These are phyloP conservation scores for Delphinella strobiligena DNA, from an alignment of 2,329 filamentous ascomycete species.

Conservation along the genomic window DNA sequence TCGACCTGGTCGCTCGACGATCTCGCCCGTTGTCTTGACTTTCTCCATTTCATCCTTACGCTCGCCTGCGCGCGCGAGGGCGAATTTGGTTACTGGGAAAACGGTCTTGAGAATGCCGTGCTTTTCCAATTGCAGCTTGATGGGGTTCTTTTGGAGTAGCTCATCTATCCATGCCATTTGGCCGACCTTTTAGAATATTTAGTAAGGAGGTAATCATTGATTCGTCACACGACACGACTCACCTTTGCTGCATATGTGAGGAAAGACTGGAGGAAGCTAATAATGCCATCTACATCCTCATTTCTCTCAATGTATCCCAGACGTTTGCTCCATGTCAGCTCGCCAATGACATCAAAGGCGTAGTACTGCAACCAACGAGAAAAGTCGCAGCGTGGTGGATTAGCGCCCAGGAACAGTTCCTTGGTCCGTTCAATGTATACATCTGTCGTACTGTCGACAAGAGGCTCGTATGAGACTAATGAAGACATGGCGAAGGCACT, in stretches of 20 bases:
- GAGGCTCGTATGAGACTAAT: constrained; percentile 66
- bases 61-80: constrained; percentile 53
- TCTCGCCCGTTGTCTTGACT: constrained; percentile 29
- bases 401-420: constrained; percentile 24
- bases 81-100: constrained; percentile 63
- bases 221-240: constrained; percentile 16
- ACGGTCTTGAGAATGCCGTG: constrained; percentile 56
- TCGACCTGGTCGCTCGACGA: constrained; percentile 23
- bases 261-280: constrained; percentile 50
- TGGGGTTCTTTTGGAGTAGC: constrained; percentile 61
- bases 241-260: constrained; percentile 63
- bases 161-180: constrained; percentile 63
- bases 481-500: constrained; percentile 67
- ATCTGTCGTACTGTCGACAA: constrained; percentile 63
- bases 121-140: constrained; percentile 55
- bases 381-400: constrained; percentile 45
- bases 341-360: constrained; percentile 70
- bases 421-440: constrained; percentile 50
- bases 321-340: constrained; percentile 63
- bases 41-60: constrained; percentile 44
- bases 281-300: constrained; percentile 63
- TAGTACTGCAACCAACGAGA: constrained; percentile 67
- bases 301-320: constrained; percentile 66
- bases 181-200: constrained; percentile 40
- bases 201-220: neutral